phyloP scores from a whole-genome alignment of 345 rosid species.

The Camelina neglecta region DNA sequence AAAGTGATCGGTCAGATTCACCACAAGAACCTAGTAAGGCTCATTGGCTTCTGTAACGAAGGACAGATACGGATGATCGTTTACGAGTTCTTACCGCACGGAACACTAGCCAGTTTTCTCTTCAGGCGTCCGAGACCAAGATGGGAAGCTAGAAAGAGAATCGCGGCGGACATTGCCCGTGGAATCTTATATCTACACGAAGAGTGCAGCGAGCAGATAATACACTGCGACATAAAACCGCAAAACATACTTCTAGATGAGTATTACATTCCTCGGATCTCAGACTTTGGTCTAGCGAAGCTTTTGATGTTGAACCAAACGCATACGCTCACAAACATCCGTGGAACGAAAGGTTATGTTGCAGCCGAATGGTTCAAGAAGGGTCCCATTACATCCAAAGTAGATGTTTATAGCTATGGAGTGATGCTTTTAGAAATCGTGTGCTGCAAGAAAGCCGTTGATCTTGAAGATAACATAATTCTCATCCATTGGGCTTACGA shows the following conservation, averaged over 20 bases:
- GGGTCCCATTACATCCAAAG: constrained; percentile 41
- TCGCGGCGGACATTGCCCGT: constrained; percentile 43
- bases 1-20: constrained; percentile 51
- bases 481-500: constrained; percentile 56
- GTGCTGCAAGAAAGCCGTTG: constrained; percentile 45
- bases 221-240: constrained; percentile 60
- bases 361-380: constrained; percentile 59
- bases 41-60: constrained; percentile 52
- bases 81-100: constrained; percentile 53
- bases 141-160: constrained; percentile 50
- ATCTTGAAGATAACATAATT: constrained; percentile 22
- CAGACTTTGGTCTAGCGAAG: constrained; percentile 58
- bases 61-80: constrained; percentile 48
- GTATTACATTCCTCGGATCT: constrained; percentile 37
- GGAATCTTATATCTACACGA: constrained; percentile 57
- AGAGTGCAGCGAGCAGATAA: constrained; percentile 53
- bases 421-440: constrained; percentile 48
- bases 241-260: constrained; percentile 54
- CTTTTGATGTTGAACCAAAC: constrained; percentile 49
- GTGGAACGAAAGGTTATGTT: constrained; percentile 57
- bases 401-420: constrained; percentile 48
- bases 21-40: constrained; percentile 58
- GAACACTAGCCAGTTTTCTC: constrained; percentile 45
- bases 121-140: constrained; percentile 45
- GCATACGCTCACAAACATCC: constrained; percentile 45